Base-by-base conservation (phyloP, 257 asterid genomes). In the Anisodus acutangulus region DNA sequence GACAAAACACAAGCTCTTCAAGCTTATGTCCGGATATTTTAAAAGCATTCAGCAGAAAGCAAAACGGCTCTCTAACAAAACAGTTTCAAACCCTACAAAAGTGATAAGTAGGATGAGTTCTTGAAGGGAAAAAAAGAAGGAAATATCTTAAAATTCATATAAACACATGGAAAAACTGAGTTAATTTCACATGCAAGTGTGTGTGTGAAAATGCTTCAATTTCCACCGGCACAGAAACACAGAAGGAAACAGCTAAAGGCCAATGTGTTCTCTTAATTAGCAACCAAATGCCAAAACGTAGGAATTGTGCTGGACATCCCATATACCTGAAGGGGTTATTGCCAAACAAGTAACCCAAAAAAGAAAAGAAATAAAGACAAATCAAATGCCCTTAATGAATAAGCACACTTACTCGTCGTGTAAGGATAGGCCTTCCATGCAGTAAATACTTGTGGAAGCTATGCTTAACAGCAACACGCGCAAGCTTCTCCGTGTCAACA, bases 401-500 rank as follows among this genome's bases (percentile, higher is more conserved):
- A 51, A 76, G 63, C 47, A 11, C 16, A 86, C 91, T 72, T 85
- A 93, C 98, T 88, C 88, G 89, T 83, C 85, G 90, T 47, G 6
- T 79, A 86, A 93, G 78, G 74, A 83, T 15, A 2, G 93, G 93
- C 81, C 83, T 89, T 71, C 80, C 89, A 41, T 90, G 92, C 59
- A 86, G 96, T 63, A 93, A 86, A 79, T 91, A 93, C 84, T 88
- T 90, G 79, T 93, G 95, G 79, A 95, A 90, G 69, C 89, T 87
- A 88, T 91, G 94, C 72, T 85, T 90, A 49, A 95, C 85, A 60
- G 98, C 98, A 31, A 88, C 96, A 54, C 97, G 96, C 11, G 98
- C 97, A 88, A 95, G 98, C 90, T 93, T 95, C 92, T 95, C 97
- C 1, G 97, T 92, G 90, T 93, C 98, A 86, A 95, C 94, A 90